These are phyloP conservation scores for Vitis rotundifolia DNA, from an alignment of 164 flowering plant species.

Conservation along the genomic window DNA sequence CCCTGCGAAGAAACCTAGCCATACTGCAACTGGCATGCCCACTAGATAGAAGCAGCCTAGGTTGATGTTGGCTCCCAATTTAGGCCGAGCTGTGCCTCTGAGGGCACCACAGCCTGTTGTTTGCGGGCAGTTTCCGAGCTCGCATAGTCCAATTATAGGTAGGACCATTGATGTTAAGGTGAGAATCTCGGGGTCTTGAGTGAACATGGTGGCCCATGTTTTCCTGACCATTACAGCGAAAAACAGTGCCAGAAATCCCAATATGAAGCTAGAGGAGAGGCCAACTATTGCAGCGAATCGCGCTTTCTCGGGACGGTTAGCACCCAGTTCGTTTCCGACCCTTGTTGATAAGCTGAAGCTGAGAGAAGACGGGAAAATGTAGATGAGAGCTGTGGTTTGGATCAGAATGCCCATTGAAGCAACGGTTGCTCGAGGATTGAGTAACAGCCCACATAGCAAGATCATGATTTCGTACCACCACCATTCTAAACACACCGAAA, in stretches of 20 bases:
- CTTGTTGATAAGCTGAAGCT: slow-evolving; percentile 72
- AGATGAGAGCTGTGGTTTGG: slow-evolving; percentile 73
- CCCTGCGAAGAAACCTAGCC: slow-evolving; percentile 43
- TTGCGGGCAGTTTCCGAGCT: slow-evolving; percentile 83
- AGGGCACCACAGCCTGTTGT: slow-evolving; percentile 74
- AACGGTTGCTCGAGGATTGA: slow-evolving; percentile 66
- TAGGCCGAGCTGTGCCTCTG: slow-evolving; percentile 73
- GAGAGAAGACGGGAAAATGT: slow-evolving; percentile 81
- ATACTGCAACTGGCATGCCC: slow-evolving; percentile 78
- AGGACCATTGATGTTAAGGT: slow-evolving; percentile 57
- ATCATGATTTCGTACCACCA: slow-evolving; percentile 96
- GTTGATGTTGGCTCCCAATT: slow-evolving; percentile 65
- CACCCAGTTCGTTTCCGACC: slow-evolving; percentile 76
- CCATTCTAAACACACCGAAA: slow-evolving; percentile 84
- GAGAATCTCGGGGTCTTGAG: slow-evolving; percentile 51
- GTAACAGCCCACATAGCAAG: slow-evolving; percentile 58
- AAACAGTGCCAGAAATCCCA: slow-evolving; percentile 53
- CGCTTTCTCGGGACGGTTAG: slow-evolving; percentile 50
- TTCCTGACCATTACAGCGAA: slow-evolving; percentile 53
- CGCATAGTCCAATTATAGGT: slow-evolving; percentile 82
- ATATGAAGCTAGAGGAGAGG: slow-evolving; percentile 36
- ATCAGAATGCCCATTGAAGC: slow-evolving; percentile 86
- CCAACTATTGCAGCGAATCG: slow-evolving; percentile 48
- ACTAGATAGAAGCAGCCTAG: slow-evolving; percentile 69
- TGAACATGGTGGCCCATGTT: slow-evolving; percentile 67